Percentiles rank a stretch among this genome's conserved stretches.
Conservation (phyloP, 192 early-diverging fungal genomes). For the Coemansia sp. region DNA sequence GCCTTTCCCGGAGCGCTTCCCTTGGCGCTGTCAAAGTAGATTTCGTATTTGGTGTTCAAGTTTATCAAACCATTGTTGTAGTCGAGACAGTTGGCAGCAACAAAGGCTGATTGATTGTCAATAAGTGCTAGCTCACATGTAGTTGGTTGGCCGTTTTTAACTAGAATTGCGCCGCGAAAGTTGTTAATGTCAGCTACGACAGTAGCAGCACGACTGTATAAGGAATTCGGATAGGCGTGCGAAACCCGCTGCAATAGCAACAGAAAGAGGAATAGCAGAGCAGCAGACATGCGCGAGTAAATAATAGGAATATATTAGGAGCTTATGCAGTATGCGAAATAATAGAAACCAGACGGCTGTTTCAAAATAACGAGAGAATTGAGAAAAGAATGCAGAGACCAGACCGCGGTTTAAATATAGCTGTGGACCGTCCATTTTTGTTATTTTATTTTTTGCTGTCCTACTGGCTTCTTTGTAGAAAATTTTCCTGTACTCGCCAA, state of each 20-base stretch:
- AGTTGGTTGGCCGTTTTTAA: slow-evolving; percentile 24
- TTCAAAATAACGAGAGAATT: not conserved
- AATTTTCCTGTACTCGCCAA: too few relatives aligned
- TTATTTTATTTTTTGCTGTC: too few relatives aligned
- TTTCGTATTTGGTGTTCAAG: slow-evolving; percentile 3
- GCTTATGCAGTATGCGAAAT: too few relatives aligned
- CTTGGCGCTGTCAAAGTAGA: slow-evolving; percentile 17
- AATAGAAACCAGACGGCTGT: not conserved
- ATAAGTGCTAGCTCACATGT: slow-evolving; percentile 30
- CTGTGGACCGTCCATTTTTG: too few relatives aligned
- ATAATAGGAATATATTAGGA: too few relatives aligned
- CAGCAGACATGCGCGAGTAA: too few relatives aligned
- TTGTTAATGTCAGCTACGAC: slow-evolving; percentile 3
- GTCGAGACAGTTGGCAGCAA: slow-evolving; percentile 24
- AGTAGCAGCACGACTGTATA: slow-evolving; percentile 3
- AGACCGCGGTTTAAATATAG: too few relatives aligned
- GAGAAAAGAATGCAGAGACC: not conserved
- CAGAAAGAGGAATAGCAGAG: not conserved
- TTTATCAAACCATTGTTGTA: not conserved
- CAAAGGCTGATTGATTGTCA: slow-evolving; percentile 20
- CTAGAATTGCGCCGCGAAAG: slow-evolving; percentile 26
- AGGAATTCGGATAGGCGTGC: not conserved
- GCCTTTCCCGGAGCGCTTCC: slow-evolving; percentile 2
- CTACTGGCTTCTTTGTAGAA: too few relatives aligned
- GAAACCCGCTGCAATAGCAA: not conserved